Percentiles rank a stretch among this genome's conserved stretches.
These are phyloP conservation scores for Balakata baccata DNA, from an alignment of 345 rosid species.

Conservation along the genomic window DNA sequence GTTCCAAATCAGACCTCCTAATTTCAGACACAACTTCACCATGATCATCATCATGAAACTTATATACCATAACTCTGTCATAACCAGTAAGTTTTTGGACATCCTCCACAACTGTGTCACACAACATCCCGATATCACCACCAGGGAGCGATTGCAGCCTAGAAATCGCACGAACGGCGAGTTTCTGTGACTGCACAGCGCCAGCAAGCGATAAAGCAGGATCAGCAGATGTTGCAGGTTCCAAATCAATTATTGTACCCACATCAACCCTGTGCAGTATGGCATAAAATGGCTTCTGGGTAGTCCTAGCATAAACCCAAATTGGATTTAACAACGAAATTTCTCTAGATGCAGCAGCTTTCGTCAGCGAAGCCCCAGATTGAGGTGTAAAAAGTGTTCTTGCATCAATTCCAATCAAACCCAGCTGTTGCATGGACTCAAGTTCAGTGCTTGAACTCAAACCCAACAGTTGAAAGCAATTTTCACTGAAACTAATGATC, in stretches of 20 bases:
- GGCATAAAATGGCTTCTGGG: slow-evolving; percentile 69
- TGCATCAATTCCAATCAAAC: slow-evolving; percentile 68
- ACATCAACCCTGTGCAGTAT: slow-evolving; percentile 72
- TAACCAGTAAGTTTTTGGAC: slow-evolving; percentile 76
- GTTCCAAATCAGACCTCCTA: slow-evolving; percentile 77
- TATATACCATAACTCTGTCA: slow-evolving; percentile 86
- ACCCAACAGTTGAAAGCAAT: slow-evolving; percentile 54
- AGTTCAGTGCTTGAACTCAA: slow-evolving; percentile 20
- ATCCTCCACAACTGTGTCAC: slow-evolving; percentile 86
- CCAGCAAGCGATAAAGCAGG: slow-evolving; percentile 67
- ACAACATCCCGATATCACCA: slow-evolving; percentile 70
- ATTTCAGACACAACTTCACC: slow-evolving; percentile 88
- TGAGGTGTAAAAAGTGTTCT: slow-evolving; percentile 58
- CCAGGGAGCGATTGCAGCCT: slow-evolving; percentile 82
- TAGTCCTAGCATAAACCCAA: slow-evolving; percentile 56
- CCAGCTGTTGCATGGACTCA: slow-evolving; percentile 20
- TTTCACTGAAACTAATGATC: slow-evolving; percentile 61
- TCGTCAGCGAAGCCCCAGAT: slow-evolving; percentile 52
- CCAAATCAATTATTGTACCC: slow-evolving; percentile 79
- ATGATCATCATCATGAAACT: slow-evolving; percentile 83
- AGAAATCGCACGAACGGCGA: slow-evolving; percentile 72
- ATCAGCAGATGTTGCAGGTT: slow-evolving; percentile 63
- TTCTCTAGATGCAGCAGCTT: slow-evolving; percentile 64
- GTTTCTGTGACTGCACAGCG: slow-evolving; percentile 83
- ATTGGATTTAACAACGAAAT: slow-evolving; percentile 67